Conservation (phyloP, 192 early-diverging fungal species). For the Glomus cerebriforme region DNA sequence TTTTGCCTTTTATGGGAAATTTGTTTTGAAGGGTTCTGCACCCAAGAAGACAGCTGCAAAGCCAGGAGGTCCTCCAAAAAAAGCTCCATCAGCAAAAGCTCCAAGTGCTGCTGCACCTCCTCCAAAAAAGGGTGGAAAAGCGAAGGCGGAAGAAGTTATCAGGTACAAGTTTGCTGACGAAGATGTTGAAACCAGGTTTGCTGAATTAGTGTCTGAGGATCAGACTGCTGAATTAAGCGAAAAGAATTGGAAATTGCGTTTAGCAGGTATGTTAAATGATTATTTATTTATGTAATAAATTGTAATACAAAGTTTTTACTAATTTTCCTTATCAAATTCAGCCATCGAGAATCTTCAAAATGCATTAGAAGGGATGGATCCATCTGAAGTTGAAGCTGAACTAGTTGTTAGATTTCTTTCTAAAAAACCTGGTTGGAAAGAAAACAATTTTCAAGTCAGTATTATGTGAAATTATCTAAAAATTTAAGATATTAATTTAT, state of each 20-base stretch:
- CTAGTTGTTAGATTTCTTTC: conserved; percentile 76
- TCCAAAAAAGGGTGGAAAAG: conserved; percentile 41
- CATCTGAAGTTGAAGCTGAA: conserved; percentile 69
- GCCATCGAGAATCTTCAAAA: conserved; percentile 76
- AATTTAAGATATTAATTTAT: not conserved
- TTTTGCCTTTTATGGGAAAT: not conserved
- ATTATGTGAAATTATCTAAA: not conserved
- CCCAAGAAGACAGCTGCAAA: conserved; percentile 38
- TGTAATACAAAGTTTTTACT: not conserved
- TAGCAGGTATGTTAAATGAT: conserved; percentile 61
- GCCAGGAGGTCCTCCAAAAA: conserved; percentile 30
- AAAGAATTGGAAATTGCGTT: conserved; percentile 84
- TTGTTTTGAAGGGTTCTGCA: conserved; percentile 22
- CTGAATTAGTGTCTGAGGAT: conserved; percentile 60
- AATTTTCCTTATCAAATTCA: conserved; percentile 5
- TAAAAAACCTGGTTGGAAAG: conserved; percentile 94
- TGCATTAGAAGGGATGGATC: conserved; percentile 58
- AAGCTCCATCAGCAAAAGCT: not conserved
- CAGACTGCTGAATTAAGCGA: conserved; percentile 66
- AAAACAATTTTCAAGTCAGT: conserved; percentile 90
- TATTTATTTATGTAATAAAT: not conserved
- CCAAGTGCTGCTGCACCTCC: conserved; percentile 40
- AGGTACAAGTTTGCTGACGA: conserved; percentile 73
- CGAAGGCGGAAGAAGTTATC: conserved; percentile 61
- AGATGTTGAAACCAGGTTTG: conserved; percentile 66